These are phyloP conservation scores for Russula compacta DNA, from an alignment of 768 basidiomycete species.

Conservation along the genomic window DNA sequence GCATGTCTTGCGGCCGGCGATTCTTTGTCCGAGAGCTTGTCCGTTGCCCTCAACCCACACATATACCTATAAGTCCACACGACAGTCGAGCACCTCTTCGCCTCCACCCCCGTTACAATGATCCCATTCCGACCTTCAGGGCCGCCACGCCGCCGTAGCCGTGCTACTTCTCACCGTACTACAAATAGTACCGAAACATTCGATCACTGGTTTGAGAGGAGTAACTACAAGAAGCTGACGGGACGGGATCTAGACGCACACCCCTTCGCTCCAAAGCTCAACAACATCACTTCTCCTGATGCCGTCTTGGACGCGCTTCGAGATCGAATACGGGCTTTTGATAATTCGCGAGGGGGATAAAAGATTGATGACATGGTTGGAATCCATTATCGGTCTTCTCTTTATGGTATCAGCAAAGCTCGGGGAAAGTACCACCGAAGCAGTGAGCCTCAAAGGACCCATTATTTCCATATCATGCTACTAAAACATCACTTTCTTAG, in stretches of 20 bases:
- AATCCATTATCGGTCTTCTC: background rate
- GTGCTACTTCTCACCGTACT: too few relatives aligned
- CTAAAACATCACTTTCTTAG: background rate
- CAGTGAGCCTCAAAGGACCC: background rate
- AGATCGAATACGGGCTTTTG: background rate
- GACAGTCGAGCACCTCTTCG: background rate
- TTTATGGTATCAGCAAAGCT: background rate
- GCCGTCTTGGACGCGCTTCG: background rate
- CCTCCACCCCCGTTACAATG: background rate
- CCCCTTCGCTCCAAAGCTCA: background rate
- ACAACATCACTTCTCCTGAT: background rate
- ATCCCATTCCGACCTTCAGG: background rate
- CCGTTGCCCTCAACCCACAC: too few relatives aligned
- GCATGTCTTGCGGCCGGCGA: too few relatives aligned
- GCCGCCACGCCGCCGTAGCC: too few relatives aligned
- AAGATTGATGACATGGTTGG: background rate
- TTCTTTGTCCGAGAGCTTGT: too few relatives aligned
- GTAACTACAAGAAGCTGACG: background rate
- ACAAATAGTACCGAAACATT: background rate
- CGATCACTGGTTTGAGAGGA: background rate
- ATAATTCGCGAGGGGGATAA: background rate
- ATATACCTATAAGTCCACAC: background rate
- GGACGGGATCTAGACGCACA: background rate
- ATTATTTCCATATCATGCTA: too few relatives aligned
- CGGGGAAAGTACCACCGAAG: background rate